phyloP scores from a whole-genome alignment of 2,329 filamentous ascomycete genomes.

The Teratosphaeria zuluensis region DNA sequence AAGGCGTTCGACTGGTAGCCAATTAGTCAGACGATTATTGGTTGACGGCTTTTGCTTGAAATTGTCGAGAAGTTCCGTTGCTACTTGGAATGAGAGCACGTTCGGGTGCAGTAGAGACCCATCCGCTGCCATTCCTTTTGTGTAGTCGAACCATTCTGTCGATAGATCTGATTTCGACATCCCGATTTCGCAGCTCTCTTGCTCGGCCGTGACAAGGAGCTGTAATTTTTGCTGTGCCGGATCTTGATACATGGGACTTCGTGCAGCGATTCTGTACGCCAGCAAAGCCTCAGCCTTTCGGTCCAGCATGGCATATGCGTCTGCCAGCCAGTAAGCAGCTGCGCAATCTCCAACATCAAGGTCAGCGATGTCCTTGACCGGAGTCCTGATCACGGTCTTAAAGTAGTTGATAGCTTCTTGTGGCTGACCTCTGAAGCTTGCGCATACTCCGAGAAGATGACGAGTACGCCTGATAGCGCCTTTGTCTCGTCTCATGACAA shows the following conservation, averaged over 20 bases:
- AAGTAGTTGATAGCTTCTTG: slow-evolving; percentile 12
- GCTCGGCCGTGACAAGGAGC: slow-evolving; percentile 6
- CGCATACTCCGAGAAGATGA: slow-evolving; percentile 15
- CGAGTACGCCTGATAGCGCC: slow-evolving; percentile 5
- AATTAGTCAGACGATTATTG: not conserved
- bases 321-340: slow-evolving; percentile 19
- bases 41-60: not conserved
- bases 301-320: slow-evolving; percentile 14
- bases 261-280: slow-evolving; percentile 15
- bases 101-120: slow-evolving; percentile 6
- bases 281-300: slow-evolving; percentile 14
- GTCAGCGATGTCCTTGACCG: slow-evolving; percentile 5
- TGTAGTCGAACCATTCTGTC: not conserved
- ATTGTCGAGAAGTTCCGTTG: not conserved
- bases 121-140: not conserved
- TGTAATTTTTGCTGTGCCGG: slow-evolving; percentile 1
- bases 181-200: slow-evolving; percentile 4
- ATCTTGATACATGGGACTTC: slow-evolving; percentile 4
- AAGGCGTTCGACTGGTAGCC: not conserved
- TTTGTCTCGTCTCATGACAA: not conserved
- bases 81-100: not conserved
- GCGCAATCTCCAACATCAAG: slow-evolving; percentile 17
- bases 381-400: slow-evolving; percentile 9
- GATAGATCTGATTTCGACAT: slow-evolving; percentile 3
- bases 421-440: slow-evolving; percentile 14